Evolutionary conservation across 2,329 filamentous ascomycete genomes (phyloP).

Genomic region (Fusarium coffeatum): DNA sequence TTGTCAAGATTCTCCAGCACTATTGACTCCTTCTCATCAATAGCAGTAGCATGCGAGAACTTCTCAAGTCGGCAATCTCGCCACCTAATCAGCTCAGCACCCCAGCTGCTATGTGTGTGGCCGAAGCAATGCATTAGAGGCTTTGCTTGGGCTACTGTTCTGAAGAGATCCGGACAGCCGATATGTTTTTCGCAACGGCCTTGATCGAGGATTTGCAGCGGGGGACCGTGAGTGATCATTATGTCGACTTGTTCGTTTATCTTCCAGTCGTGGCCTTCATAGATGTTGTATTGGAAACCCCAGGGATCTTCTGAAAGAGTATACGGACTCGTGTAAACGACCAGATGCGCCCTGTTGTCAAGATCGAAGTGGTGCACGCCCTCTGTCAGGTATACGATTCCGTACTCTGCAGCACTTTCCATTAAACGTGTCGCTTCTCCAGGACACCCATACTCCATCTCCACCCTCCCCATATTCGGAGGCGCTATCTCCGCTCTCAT

Average conservation of each 20-base stretch:
- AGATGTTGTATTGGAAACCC: slow-evolving; percentile 56
- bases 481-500: slow-evolving; percentile 22
- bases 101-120: slow-evolving; percentile 51
- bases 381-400: slow-evolving; percentile 56
- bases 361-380: slow-evolving; percentile 56
- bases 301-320: slow-evolving; percentile 55
- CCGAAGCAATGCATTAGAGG: slow-evolving; percentile 54
- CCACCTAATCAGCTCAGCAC: slow-evolving; percentile 61
- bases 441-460: slow-evolving; percentile 51
- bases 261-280: slow-evolving; percentile 36
- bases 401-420: slow-evolving; percentile 36
- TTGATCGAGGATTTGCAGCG: slow-evolving; percentile 55
- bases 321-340: slow-evolving; percentile 59
- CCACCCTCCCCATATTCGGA: background rate
- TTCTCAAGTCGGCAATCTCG: slow-evolving; percentile 33
- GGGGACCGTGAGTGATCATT: slow-evolving; percentile 51
- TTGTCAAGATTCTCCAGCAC: slow-evolving; percentile 50
- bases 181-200: slow-evolving; percentile 42
- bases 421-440: slow-evolving; percentile 49
- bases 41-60: slow-evolving; percentile 59
- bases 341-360: slow-evolving; percentile 55
- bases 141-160: slow-evolving; percentile 40
- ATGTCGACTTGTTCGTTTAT: slow-evolving; percentile 45
- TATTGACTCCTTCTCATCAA: slow-evolving; percentile 58
- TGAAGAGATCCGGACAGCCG: slow-evolving; percentile 48